Base-by-base conservation (phyloP, 306 rosid species). In the Adenanthera pavonina region DNA sequence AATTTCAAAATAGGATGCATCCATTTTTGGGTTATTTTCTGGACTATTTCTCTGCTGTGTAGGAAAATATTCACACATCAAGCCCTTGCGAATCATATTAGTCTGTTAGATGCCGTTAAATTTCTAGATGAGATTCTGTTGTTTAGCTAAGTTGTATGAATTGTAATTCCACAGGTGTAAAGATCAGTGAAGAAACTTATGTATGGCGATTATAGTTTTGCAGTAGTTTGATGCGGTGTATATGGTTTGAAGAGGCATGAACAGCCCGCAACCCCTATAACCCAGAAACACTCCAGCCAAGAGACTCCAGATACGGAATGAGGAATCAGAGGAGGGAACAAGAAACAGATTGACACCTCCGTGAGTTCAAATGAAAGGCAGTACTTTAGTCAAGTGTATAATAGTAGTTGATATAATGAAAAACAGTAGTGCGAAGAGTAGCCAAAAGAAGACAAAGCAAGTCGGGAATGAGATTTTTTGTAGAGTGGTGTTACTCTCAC, bases 201-300 rank as follows among this genome's bases (percentile, higher is more conserved):
- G 79, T 11, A 46, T 6, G 56, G 57, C 46, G 51, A 69, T 36
- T 65, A 25, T 49, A n/a, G 17, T 71, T 78, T 78, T 82, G 74
- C 56, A 53, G 72, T 70, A 43, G 59, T 43, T 72, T 79, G 72
- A 54, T 4, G 13, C 66, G 51, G 40, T 82, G 71, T 81, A 62
- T 82, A 78, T 60, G 17, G 83, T 74, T 80, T 84, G 90, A 86
- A 84, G 90, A 69, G 84, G 81, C 87, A 71, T 54, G 74, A 80
- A 52, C 49, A 62, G 86, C 83, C 80, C 87, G 65, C 83, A 81
- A 61, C 52, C 82, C 53, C 34, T 77, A 57, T 60, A 44, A 56
- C 71, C 79, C 57, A 38, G 66, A 73, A 74, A 84, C 74, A 77
- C 80, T 80, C 66, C 70, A 56, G 75, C 38, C 12, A 68, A 43